phyloP scores from a whole-genome alignment of 129 eudicot species.

The Lactuca sativa region DNA sequence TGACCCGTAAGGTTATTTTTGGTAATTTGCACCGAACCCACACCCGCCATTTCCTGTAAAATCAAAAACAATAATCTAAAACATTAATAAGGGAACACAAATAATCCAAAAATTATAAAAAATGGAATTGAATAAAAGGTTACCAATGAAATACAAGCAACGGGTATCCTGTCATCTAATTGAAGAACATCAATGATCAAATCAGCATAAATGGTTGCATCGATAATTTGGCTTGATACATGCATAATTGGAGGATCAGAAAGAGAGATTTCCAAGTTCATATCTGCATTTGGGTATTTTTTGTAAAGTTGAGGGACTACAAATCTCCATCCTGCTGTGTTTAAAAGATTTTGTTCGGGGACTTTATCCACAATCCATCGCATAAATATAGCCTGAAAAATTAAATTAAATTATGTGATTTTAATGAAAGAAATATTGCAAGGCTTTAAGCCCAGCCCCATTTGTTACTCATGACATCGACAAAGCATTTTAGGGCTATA shows the following conservation, averaged over 20 bases:
- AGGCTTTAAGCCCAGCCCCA: neutral
- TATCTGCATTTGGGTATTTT: constrained; percentile 61
- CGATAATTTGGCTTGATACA: constrained; percentile 39
- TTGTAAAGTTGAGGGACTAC: constrained; percentile 63
- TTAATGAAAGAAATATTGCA: constrained; percentile 2
- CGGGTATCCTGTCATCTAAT: constrained; percentile 42
- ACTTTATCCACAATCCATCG: constrained; percentile 63
- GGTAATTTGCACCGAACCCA: constrained; percentile 43
- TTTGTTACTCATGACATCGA: neutral
- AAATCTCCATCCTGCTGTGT: constrained; percentile 74
- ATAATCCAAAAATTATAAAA: neutral
- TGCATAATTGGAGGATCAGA: constrained; percentile 47
- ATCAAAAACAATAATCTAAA: constrained; percentile 15
- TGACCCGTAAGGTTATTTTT: constrained; percentile 51
- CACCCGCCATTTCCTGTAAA: constrained; percentile 45
- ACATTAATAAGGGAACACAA: neutral
- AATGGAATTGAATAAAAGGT: constrained; percentile 16
- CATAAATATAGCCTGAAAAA: constrained; percentile 54
- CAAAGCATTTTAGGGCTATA: no score
- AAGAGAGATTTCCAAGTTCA: constrained; percentile 56
- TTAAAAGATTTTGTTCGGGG: constrained; percentile 59
- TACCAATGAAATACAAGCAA: constrained; percentile 68
- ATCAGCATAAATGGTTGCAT: constrained; percentile 47
- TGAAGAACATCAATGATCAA: constrained; percentile 53
- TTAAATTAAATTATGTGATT: constrained; percentile 1